phyloP scores from a whole-genome alignment of 2,329 filamentous ascomycete species.

The Fusarium sororula region DNA sequence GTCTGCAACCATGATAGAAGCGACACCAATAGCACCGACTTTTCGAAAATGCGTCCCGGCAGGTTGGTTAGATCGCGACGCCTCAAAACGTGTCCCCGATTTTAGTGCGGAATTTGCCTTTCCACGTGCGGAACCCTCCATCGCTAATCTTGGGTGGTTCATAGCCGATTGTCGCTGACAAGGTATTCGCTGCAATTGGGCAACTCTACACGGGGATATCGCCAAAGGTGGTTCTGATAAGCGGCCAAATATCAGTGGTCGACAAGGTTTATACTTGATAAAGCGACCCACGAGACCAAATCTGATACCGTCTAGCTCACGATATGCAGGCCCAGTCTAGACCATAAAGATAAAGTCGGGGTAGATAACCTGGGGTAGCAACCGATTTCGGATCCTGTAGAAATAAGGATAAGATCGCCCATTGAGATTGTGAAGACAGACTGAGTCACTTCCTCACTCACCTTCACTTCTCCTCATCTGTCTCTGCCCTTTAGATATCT shows the following conservation, averaged over 20 bases:
- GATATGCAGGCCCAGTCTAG: not conserved
- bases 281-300: not conserved
- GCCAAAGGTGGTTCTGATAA: not conserved
- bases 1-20: not conserved
- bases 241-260: not conserved
- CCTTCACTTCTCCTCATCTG: not conserved
- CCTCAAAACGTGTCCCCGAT: not conserved
- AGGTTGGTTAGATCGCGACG: not conserved
- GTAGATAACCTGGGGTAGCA: not conserved
- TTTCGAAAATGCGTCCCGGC: not conserved
- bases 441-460: not conserved
- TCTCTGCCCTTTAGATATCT: not conserved
- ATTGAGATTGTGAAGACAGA: not conserved
- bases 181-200: not conserved
- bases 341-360: not conserved
- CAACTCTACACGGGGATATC: not conserved
- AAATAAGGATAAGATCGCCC: not conserved
- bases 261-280: not conserved
- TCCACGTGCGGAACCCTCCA: not conserved
- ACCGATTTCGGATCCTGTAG: not conserved
- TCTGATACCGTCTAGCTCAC: not conserved
- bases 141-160: not conserved
- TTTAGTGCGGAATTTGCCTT: not conserved
- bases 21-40: not conserved
- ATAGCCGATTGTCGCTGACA: not conserved